Percentiles rank a stretch among this genome's conserved stretches.
Evolutionary conservation across 306 rosid species (phyloP).

Genomic region (Rubus parviflorus): DNA sequence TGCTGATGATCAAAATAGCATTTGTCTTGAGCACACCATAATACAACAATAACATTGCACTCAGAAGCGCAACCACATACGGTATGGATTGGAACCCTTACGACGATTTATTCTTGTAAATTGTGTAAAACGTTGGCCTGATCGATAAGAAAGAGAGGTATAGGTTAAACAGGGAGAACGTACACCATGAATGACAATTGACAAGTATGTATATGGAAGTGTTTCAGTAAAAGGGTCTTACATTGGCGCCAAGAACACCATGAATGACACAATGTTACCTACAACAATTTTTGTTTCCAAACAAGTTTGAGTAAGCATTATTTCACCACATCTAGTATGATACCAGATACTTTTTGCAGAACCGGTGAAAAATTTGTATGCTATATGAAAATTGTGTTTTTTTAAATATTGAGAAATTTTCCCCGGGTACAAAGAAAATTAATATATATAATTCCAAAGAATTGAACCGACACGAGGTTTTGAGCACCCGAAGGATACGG

Average conservation of each 20-base stretch:
- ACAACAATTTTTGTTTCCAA: too few relatives aligned
- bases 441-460: too few relatives aligned
- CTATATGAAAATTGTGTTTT: too few relatives aligned
- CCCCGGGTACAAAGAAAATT: too few relatives aligned
- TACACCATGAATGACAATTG: background rate
- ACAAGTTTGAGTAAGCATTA: background rate
- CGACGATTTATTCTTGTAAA: conserved; percentile 59
- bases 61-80: conserved; percentile 63
- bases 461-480: too few relatives aligned
- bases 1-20: conserved; percentile 55
- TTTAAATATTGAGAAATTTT: too few relatives aligned
- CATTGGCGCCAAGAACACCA: conserved; percentile 78
- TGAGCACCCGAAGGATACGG: too few relatives aligned
- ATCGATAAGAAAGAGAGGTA: background rate
- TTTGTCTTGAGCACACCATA: conserved; percentile 58
- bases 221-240: conserved; percentile 32
- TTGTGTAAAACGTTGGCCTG: conserved; percentile 71
- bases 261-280: conserved; percentile 67
- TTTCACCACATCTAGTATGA: background rate
- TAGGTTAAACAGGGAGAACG: background rate
- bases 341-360: too few relatives aligned
- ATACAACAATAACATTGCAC: conserved; percentile 56
- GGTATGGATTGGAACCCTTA: conserved; percentile 68
- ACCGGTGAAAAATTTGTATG: too few relatives aligned
- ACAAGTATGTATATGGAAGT: background rate